Evolutionary conservation across 1,284 basidiomycete species (phyloP), one percentile per base, ranked within the genome.

Genomic region (Moniliophthora roreri): DNA sequence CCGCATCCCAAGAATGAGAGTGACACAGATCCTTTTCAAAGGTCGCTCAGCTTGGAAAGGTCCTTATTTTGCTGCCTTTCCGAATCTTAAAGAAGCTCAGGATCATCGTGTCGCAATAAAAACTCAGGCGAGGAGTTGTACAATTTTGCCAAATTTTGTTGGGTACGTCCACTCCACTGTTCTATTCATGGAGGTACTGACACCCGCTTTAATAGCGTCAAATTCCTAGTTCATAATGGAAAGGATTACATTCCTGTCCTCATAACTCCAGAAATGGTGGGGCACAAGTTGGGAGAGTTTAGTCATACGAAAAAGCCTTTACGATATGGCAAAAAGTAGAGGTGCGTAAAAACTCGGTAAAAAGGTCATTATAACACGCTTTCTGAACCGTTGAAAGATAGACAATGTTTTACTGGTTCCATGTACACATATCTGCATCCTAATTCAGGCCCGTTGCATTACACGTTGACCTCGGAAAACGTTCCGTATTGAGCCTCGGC

Each of bases 221-320:
- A 87, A 52, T 97, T 97, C 69, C 75, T 92, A 68, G 93, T 99
- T 1, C 94, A 98, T 72, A 98, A 98, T 63, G 96, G 95, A 44
- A 94, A 91, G 72, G 84, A 92, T 61, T 97, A 95, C 68, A 62
- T 89, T 11, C 94, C 95, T 0, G 87, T 98, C 32, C 75, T 80
- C 28, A 80, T 98, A 54, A 95, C 92, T 11, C 93, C 96, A 69
- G 95, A 98, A 68, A 98, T 98, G 95, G 93, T 99, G 2, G 96
- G 96, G 0, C 95, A 98, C 70, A 99, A 99, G 71, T 73, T 99
- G 51, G 96, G 96, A 48, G 95, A 98, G 76, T 98, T 98, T 72
- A 79, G 94, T 16, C 81, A 88, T 56, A 98, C 95, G 40, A 85
- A 91, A 71, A 89, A 89, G 67, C 79, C 80, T 51, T 90, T 91